Percentiles rank a stretch among this genome's conserved stretches.
Conservation (phyloP, 2,329 filamentous ascomycete species). For the Neodidymelliopsis sp. region DNA sequence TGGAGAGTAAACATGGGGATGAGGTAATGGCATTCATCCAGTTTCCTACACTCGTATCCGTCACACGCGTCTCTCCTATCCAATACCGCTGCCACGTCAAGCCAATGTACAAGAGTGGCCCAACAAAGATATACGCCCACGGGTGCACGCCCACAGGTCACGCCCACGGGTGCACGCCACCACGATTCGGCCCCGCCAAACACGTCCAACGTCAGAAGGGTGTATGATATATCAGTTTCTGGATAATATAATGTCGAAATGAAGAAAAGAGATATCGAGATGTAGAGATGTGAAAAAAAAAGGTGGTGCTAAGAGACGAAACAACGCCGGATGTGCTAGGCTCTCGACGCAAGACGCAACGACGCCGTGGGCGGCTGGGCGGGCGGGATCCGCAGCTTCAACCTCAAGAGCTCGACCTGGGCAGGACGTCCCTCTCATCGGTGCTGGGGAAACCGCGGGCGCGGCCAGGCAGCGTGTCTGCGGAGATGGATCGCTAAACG, state of each 20-base stretch:
- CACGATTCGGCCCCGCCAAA: conserved; percentile 5
- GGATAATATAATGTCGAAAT: conserved; percentile 12
- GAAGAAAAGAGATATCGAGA: conserved; percentile 15
- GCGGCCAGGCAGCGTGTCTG: conserved; percentile 35
- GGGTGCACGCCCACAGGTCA: conserved; percentile 1
- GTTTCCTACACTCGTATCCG: conserved; percentile 16
- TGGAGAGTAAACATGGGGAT: conserved; percentile 6
- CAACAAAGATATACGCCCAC: neutral
- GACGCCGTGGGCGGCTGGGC: conserved; percentile 19
- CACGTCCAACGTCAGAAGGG: conserved; percentile 15
- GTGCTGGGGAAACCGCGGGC: conserved; percentile 37
- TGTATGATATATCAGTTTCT: conserved; percentile 19
- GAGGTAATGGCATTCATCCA: conserved; percentile 18
- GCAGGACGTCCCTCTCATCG: conserved; percentile 51
- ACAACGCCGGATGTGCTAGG: conserved; percentile 28
- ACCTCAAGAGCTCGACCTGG: conserved; percentile 47
- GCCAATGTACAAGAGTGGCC: conserved; percentile 19
- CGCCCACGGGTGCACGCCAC: conserved; percentile 6
- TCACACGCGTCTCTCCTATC: neutral
- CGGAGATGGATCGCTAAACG: conserved; percentile 50
- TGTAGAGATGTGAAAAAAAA: conserved; percentile 2
- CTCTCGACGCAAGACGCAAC: conserved; percentile 46
- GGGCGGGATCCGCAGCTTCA: conserved; percentile 41
- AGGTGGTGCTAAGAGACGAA: neutral
- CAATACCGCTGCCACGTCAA: neutral